Conservation (phyloP, 768 basidiomycete species). For the Rubroboletus pulcherrimus region DNA sequence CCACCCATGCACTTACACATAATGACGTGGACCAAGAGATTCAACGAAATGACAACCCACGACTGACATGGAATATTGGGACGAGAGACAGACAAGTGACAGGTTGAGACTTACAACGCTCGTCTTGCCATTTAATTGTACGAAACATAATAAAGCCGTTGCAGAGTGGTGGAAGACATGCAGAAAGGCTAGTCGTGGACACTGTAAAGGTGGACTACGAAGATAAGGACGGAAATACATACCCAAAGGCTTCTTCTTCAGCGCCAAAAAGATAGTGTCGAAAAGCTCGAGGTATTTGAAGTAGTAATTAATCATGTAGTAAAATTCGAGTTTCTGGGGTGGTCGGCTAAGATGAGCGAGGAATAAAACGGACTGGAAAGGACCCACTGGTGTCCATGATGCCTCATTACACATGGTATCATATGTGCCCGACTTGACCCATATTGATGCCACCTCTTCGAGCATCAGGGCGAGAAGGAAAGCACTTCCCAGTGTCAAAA, state of each 20-base stretch:
- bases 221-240: conserved; percentile 24
- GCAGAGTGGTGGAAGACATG: conserved; percentile 99
- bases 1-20: conserved; percentile 73
- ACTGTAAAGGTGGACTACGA: conserved; percentile 4
- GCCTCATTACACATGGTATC: conserved; percentile 69
- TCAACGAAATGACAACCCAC: conserved; percentile 92
- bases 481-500: conserved; percentile 81
- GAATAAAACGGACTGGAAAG: background rate
- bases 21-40: conserved; percentile 90
- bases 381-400: conserved; percentile 86
- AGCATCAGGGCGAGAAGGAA: conserved; percentile 84
- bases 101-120: conserved; percentile 65
- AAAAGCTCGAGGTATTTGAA: conserved; percentile 97
- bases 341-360: background rate
- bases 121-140: conserved; percentile 91
- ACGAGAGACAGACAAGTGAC: background rate
- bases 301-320: conserved; percentile 99
- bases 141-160: conserved; percentile 91
- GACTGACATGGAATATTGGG: conserved; percentile 51
- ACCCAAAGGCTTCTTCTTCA: conserved; percentile 99
- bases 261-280: conserved; percentile 94
- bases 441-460: conserved; percentile 85
- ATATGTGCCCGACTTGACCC: conserved; percentile 68
- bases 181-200: conserved; percentile 66
- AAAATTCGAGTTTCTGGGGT: conserved; percentile 81